These are phyloP conservation scores for Myxozyma geophila DNA, from an alignment of 805 yeast species.

Conservation along the genomic window DNA sequence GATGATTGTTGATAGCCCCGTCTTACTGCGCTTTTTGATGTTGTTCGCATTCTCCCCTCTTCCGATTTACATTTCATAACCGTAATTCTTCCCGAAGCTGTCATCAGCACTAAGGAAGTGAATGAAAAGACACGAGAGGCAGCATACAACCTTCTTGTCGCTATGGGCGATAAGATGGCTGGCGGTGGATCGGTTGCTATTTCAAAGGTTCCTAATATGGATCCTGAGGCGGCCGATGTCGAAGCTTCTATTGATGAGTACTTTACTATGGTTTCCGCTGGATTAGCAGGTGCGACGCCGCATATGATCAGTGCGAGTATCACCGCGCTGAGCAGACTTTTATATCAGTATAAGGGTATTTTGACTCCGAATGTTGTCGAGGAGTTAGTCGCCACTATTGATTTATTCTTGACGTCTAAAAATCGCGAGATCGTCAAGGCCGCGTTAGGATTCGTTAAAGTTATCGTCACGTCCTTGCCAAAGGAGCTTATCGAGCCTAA, in stretches of 20 bases:
- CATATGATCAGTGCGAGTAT: constrained; percentile 97
- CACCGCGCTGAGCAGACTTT: constrained; percentile 83
- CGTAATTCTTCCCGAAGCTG: constrained; percentile 80
- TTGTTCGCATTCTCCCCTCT: constrained; percentile 66
- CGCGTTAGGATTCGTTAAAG: constrained; percentile 91
- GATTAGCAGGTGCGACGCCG: constrained; percentile 89
- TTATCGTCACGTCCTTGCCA: constrained; percentile 81
- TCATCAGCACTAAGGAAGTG: constrained; percentile 85
- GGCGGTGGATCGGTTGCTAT: constrained; percentile 67
- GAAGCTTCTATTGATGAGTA: constrained; percentile 76
- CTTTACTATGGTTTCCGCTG: constrained; percentile 93
- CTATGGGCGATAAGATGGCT: constrained; percentile 79
- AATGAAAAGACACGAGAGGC: constrained; percentile 89
- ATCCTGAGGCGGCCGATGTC: constrained; percentile 60
- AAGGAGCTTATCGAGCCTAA: constrained; percentile 71
- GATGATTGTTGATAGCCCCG: constrained; percentile 68
- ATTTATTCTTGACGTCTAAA: constrained; percentile 85
- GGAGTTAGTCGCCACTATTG: constrained; percentile 85
- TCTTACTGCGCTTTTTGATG: constrained; percentile 64
- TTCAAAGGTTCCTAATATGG: constrained; percentile 69
- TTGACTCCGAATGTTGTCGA: constrained; percentile 63
- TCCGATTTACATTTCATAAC: constrained; percentile 78
- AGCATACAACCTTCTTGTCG: constrained; percentile 73
- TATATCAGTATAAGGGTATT: constrained; percentile 68
- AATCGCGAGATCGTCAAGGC: constrained; percentile 93